A percentile compares a stretch with the other conserved stretches of the same genome.
These are phyloP conservation scores for Tilletia horrida DNA, from an alignment of 1,284 basidiomycete genomes.

Conservation along the genomic window DNA sequence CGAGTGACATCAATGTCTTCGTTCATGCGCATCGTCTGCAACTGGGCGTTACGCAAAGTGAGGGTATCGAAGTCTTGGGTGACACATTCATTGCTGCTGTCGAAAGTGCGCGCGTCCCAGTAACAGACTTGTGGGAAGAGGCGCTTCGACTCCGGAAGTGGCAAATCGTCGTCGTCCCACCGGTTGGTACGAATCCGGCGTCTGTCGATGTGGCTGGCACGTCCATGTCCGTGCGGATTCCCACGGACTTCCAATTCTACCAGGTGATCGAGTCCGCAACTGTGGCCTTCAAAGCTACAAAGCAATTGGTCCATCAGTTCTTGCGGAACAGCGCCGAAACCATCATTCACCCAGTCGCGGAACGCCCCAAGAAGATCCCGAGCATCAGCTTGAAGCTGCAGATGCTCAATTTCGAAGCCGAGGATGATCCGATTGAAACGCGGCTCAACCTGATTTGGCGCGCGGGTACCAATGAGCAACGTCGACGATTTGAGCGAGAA, in stretches of 20 bases:
- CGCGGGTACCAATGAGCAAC: slow-evolving; percentile 72
- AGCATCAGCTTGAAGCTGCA: slow-evolving; percentile 62
- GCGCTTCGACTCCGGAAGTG: slow-evolving; percentile 67
- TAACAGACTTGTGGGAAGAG: slow-evolving; percentile 71
- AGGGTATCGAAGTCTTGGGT: slow-evolving; percentile 42
- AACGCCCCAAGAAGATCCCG: slow-evolving; percentile 59
- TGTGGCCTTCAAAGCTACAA: slow-evolving; percentile 57
- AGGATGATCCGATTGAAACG: slow-evolving; percentile 82
- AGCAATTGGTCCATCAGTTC: slow-evolving; percentile 57
- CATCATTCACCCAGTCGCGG: slow-evolving; percentile 42
- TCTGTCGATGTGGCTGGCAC: slow-evolving; percentile 62
- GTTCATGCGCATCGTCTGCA: slow-evolving; percentile 42
- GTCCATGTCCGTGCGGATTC: slow-evolving; percentile 71
- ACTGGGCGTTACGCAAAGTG: slow-evolving; percentile 36
- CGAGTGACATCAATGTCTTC: slow-evolving; percentile 47
- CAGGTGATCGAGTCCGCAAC: slow-evolving; percentile 55
- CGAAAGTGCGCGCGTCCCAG: slow-evolving; percentile 51
- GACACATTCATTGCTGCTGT: slow-evolving; percentile 58
- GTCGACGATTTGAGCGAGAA: slow-evolving; percentile 70
- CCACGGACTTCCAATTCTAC: slow-evolving; percentile 72
- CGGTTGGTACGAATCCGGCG: slow-evolving; percentile 24
- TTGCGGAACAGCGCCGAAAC: slow-evolving; percentile 48
- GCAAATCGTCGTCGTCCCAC: slow-evolving; percentile 56
- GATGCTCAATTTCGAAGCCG: slow-evolving; percentile 70
- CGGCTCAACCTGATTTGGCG: slow-evolving; percentile 74